Conservation (phyloP, 208 protist genomes). For the Leishmania tarentolae region DNA sequence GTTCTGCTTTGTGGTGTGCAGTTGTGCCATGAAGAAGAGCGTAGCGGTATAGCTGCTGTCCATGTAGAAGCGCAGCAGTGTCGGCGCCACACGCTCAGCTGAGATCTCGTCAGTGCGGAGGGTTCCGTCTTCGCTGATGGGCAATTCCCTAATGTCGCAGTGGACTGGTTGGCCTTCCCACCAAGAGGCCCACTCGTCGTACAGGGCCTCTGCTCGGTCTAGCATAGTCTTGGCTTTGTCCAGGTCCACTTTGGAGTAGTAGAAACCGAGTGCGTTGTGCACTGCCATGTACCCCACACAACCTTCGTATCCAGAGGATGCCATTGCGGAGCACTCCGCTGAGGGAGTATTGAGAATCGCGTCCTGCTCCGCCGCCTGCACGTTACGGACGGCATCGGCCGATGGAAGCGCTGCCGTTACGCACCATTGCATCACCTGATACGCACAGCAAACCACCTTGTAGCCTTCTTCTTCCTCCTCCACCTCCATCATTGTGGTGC, state of each 20-base stretch:
- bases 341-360: conserved; percentile 34
- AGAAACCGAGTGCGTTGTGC: conserved; percentile 76
- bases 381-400: conserved; percentile 19
- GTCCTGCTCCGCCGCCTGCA: conserved; percentile 37
- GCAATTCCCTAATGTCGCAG: conserved; percentile 48
- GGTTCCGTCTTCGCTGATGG: conserved; percentile 46
- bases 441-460: conserved; percentile 52
- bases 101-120: conserved; percentile 35
- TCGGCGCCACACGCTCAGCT: conserved; percentile 5
- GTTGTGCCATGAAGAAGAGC: conserved; percentile 89
- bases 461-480: conserved; percentile 75
- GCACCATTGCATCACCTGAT: conserved; percentile 46
- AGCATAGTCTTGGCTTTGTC: conserved; percentile 57
- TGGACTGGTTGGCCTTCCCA: conserved; percentile 25
- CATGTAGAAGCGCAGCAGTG: conserved; percentile 68
- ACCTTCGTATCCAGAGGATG: conserved; percentile 31
- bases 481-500: conserved; percentile 72
- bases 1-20: conserved; percentile 58
- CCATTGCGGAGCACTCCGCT: background rate
- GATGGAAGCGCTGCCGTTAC: conserved; percentile 26
- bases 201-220: conserved; percentile 56
- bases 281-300: conserved; percentile 66
- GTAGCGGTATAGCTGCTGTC: conserved; percentile 76
- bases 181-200: conserved; percentile 67
- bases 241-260: conserved; percentile 55